Evolutionary conservation across 2,329 filamentous ascomycete species (phyloP), one percentile per base, ranked within the genome.

Genomic region (Monilinia fructicola): DNA sequence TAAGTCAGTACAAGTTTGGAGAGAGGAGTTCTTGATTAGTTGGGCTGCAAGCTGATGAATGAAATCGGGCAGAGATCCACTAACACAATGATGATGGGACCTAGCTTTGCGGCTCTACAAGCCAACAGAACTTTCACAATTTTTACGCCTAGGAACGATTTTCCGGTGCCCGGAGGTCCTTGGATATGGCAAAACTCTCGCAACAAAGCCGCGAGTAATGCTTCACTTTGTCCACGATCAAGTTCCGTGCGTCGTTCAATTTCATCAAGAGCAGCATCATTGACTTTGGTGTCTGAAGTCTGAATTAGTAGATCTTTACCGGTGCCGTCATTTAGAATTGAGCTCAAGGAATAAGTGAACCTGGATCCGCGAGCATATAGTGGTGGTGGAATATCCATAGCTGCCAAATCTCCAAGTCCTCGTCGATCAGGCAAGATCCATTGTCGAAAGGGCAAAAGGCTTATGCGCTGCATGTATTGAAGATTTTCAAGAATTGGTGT

Each of bases 151-250:
- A 75, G 67, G 44, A 72, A 76, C 62, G 73, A 74, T 65, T 74
- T 70, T 48, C 76, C 71, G 58, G 74, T 73, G 12, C 72, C 72
- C 64, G 71, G 69, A 60, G 74, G 71, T 38, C 74, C 74, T 61
- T 70, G 69, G 1, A 70, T 69, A 5, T 0, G 82, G 79, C 68
- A 83, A 82, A 70, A 89, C 44, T 82, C 60, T 10, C 78, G 59
- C 21, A 60, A 78, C 64, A 73, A 52, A 6, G 71, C 71, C 10
- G 70, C 64, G 2, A 73, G 64, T 18, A 73, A 46, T 21, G 81
- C 84, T 73, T 90, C 35, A 58, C 71, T 70, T 42, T 73, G 69
- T 26, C 71, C 70, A 58, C 59, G 67, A 54, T 73, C 70, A 46
- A 72, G 70, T n/a, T 50, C 44, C 26, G 71, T 73, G 31, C 54